Base-by-base conservation (phyloP, 495 filamentous ascomycete species). In the Xylaria flabelliformis region DNA sequence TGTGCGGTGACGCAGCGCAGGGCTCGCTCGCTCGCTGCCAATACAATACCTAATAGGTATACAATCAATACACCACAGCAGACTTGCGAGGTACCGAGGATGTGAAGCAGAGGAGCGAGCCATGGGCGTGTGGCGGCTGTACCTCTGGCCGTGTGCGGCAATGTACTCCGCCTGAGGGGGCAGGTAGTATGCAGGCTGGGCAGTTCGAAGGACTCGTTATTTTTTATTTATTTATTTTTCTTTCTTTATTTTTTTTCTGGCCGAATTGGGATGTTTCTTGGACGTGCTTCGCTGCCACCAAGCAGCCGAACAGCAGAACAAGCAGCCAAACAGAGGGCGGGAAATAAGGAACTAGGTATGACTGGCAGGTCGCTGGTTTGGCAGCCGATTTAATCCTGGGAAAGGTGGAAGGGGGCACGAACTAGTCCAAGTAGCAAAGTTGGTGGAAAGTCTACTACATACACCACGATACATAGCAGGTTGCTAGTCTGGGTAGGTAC, bases 161-260 rank as follows among this genome's bases (percentile, higher is more conserved):
- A 69, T 61, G 67, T 69, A 62, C 53, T 69, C 67, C 39, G 67
- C 67, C 67, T 62, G 42, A 62, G 67, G 67, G 51, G 67, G 53
- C 67, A 69, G 67, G 67, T 69, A 68, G 41, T 26, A 69, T 69
- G 67, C 67, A 69, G 39, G 24, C 56, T 48, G 39, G 67, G 53
- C 56, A 48, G 29, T 69, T 69, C 24, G 24, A 42, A 24, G 61
- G 61, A 42, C 61, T 24, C 19, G 10, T 42, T 42, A 12, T 42
- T 50, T 12, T 50, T 48, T 62, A 48, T 46, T 61, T n/a, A n/a
- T n/a, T 41, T 42, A 12, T 42, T 50, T 12, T 50, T 48, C 61
- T 46, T 62, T 69, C 36, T 50, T 59, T 69, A 48, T 69, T 62
- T 61, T 59, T 44, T 26, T 17, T 29, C n/a, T 53, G 24, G 64